Evolutionary conservation across 257 asterid species (phyloP).

Genomic region (Solanum pimpinellifolium): DNA sequence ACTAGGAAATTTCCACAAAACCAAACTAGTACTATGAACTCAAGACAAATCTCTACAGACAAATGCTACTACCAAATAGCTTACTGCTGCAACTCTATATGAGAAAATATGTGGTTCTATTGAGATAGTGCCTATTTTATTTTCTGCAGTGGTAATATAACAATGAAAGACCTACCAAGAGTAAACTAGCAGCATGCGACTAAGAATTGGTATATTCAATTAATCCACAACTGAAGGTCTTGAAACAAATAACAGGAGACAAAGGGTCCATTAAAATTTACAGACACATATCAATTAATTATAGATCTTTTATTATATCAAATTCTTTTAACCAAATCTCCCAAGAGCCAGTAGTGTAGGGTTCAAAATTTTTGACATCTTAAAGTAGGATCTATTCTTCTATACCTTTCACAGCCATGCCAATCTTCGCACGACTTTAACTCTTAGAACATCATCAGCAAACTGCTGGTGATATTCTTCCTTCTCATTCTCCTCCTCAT

Average conservation of each 20-base stretch:
- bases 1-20: not conserved
- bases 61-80: not conserved
- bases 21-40: not conserved
- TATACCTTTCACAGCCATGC: not conserved
- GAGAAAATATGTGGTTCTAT: not conserved
- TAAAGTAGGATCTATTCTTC: not conserved
- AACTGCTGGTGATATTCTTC: not conserved
- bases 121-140: not conserved
- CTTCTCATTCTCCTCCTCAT: not conserved
- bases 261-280: not conserved
- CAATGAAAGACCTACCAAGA: not conserved
- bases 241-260: not conserved
- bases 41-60: not conserved
- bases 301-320: not conserved
- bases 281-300: not conserved
- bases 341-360: not conserved
- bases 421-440: not conserved
- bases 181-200: not conserved
- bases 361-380: not conserved
- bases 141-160: not conserved
- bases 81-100: not conserved
- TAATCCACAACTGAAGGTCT: not conserved
- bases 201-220: not conserved
- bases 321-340: not conserved
- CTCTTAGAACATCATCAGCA: not conserved